Percentiles rank a stretch among this genome's conserved stretches.
Evolutionary conservation across 2,329 filamentous ascomycete genomes (phyloP).

Genomic region (Ophiostoma novo-ulmi): DNA sequence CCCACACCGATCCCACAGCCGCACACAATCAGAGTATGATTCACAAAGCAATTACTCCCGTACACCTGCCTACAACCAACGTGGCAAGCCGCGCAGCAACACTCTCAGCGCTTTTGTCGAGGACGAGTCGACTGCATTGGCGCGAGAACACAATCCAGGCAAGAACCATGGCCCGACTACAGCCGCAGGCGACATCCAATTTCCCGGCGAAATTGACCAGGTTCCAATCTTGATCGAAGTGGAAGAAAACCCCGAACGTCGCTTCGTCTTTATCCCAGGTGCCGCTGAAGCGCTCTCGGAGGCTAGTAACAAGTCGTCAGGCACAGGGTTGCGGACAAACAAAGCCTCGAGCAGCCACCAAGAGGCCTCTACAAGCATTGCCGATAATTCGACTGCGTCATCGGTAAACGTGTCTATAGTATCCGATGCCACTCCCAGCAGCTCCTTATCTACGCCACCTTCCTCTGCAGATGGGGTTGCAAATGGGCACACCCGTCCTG

Average conservation of each 20-base stretch:
- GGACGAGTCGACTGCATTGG: constrained; percentile 60
- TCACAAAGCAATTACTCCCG: constrained; percentile 6
- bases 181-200: constrained; percentile 38
- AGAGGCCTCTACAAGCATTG: background rate
- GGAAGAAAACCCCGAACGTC: constrained; percentile 56
- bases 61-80: background rate
- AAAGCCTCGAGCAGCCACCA: background rate
- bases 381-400: background rate
- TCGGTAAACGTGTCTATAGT: background rate
- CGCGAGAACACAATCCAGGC: constrained; percentile 50
- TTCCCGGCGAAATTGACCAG: constrained; percentile 64
- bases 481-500: background rate
- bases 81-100: constrained; percentile 31
- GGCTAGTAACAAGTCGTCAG: background rate
- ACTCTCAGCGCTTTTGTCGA: constrained; percentile 64
- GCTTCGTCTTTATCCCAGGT: constrained; percentile 55
- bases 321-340: background rate
- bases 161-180: constrained; percentile 30
- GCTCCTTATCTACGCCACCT: background rate
- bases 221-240: constrained; percentile 62
- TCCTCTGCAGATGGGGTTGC: background rate
- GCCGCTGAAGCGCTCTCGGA: constrained; percentile 14
- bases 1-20: constrained; percentile 8
- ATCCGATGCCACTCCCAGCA: constrained; percentile 21
- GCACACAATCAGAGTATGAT: constrained; percentile 19